Evolutionary conservation across 805 yeast genomes (phyloP).

Genomic region (Yarrowia hollandica): DNA sequence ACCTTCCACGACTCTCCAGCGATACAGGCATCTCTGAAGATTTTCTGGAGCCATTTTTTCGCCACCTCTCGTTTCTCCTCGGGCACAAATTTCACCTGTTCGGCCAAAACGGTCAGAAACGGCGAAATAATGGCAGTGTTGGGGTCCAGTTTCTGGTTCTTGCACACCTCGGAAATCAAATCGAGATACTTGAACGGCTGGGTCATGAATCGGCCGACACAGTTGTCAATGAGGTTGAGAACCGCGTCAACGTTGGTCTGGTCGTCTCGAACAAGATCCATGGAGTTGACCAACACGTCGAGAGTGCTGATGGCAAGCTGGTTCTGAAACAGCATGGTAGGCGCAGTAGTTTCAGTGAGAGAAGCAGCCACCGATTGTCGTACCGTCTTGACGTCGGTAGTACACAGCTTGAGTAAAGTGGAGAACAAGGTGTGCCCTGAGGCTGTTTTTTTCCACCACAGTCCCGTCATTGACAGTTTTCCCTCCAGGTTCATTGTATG

Average conservation of each 20-base stretch:
- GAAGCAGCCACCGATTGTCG: slow-evolving; percentile 4
- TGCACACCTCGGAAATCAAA: slow-evolving; percentile 39
- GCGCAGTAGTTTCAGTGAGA: slow-evolving; percentile 5
- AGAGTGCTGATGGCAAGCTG: slow-evolving; percentile 3
- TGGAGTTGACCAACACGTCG: slow-evolving; percentile 23
- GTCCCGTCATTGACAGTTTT: slow-evolving; percentile 7
- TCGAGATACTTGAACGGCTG: slow-evolving; percentile 88
- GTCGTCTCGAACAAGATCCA: slow-evolving; percentile 4
- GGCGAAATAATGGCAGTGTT: slow-evolving; percentile 51
- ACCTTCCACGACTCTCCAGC: slow-evolving; percentile 57
- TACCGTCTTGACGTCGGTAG: neutral
- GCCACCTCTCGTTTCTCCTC: slow-evolving; percentile 36
- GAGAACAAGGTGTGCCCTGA: neutral
- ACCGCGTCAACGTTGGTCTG: slow-evolving; percentile 32
- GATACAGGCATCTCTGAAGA: slow-evolving; percentile 50
- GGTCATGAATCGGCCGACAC: slow-evolving; percentile 65
- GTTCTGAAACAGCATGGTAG: slow-evolving; percentile 22
- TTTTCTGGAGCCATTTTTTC: slow-evolving; percentile 53
- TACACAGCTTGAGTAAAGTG: neutral
- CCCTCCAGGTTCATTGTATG: slow-evolving; percentile 16
- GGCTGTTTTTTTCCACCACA: slow-evolving; percentile 19
- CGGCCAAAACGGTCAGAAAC: slow-evolving; percentile 56
- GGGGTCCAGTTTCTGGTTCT: slow-evolving; percentile 35
- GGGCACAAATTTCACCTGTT: slow-evolving; percentile 62
- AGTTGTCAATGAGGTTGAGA: slow-evolving; percentile 63